Base-by-base conservation (phyloP, 78 protist species). In the Planoprotostelium fungivorum region DNA sequence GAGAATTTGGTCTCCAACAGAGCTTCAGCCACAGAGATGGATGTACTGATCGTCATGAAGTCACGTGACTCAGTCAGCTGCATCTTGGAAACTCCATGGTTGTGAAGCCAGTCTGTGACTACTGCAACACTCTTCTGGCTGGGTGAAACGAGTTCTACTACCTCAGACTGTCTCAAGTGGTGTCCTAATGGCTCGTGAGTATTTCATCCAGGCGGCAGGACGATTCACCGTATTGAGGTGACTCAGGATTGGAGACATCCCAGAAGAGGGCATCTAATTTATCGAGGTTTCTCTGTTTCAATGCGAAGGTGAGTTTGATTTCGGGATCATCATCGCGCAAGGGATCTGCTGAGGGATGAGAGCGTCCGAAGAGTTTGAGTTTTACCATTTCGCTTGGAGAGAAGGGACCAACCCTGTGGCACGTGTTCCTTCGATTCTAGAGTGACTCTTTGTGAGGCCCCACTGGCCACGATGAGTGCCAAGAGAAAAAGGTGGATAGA, bases 151-250 rank as follows among this genome's bases (percentile, higher is more conserved):
- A 51, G 73, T 16, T 51, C 73, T 51, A 51, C 73, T 25, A 51
- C 73, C 16, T 51, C 31, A 16, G 5, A 5, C 16, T 51, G 73
- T 25, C 31, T 25, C 73, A 51, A 16, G 16, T 51, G 16, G 16
- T 16, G 73, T 25, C 73, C 73, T 51, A 16, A 25, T 51, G 73
- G 73, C 16, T 5, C 16, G 73, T 25, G 73, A n/a, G n/a, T n/a
- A n/a, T n/a, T n/a, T n/a, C n/a, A n/a, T n/a, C n/a, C n/a, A n/a
- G n/a, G n/a, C n/a, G n/a, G n/a, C n/a, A n/a, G n/a, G n/a, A n/a
- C n/a, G n/a, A 63, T 88, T 31, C 87, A 90, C 93, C 93, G 35
- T 91, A 91, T 38, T 91, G 87, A 23, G 38, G 37, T 83, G 93
- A 91, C 9, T 28, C 0, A 84, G 93, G 93, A 25, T 39, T 83